Evolutionary conservation across 805 yeast species (phyloP), one percentile per base, ranked within the genome.

Genomic region (Candida loeiensis): DNA sequence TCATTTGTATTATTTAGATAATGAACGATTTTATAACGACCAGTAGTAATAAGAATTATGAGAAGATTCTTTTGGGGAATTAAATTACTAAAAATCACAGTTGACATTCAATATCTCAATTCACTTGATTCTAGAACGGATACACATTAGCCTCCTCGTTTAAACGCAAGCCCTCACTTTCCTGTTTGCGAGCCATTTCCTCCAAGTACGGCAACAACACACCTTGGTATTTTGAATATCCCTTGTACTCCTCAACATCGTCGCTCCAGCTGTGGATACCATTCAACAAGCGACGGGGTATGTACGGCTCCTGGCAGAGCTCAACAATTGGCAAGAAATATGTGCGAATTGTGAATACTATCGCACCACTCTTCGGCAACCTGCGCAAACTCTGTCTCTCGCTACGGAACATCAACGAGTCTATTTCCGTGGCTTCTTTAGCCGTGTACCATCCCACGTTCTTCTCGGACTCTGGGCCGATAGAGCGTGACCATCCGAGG

Each of bases 351-450:
- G 85, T 80, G 58, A 80, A 81, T 2, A 76, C 59, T 16, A 71
- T 62, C 9, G 74, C 82, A 8, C 86, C 85, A 3, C 77, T 57
- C 27, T 68, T 59, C 11, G 87, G 86, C 42, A 80, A 63, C 50
- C 83, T 65, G 49, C 85, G 67, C 37, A 80, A 63, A 34, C 80
- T 69, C 54, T 80, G 87, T 56, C 87, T 64, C 54, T 81, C 87
- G 19, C 82, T 75, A 47, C 87, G 69, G 58, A 71, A 79, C 56
- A 71, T 76, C 22, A 81, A 54, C 43, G 71, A 69, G 13, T 59
- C 61, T 6, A 77, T 57, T 21, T 65, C 69, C 1, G 55, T 56
- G 2, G 85, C 85, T 11, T 64, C 58, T 11, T 57, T 50, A 4
- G 85, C 83, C 1, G 85, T 76, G 50, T 77, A 70, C 86, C 87